Evolutionary conservation across 306 rosid species (phyloP), one percentile per base, ranked within the genome.

Genomic region (Cucurbita argyrosperma): DNA sequence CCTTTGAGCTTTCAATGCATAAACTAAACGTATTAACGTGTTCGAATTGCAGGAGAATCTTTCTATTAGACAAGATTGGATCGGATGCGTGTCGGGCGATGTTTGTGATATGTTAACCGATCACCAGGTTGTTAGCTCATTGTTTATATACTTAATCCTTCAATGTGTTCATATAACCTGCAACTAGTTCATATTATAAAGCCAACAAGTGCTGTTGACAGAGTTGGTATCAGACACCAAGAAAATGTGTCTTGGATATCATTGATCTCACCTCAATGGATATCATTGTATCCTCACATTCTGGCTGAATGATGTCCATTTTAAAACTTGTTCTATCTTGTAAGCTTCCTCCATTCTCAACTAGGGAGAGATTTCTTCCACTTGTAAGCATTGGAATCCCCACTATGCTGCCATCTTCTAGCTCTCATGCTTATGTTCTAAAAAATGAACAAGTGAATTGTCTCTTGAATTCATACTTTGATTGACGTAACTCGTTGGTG

Each of bases 1-100:
- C 81, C 76, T 76, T 16, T 76, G 43, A 55, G 55, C 19, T 39
- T 51, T 58, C 82, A 74, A 56, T 79, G 61, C 74, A 75, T 61
- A 23, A 53, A 56, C 58, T 21, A 47, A 46, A 19, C 23, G 7
- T 23, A 47, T 51, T 69, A 51, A 49, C 49, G 18, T 19, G 18
- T 38, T 16, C 23, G 4, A 51, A 5, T 46, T 69, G 57, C 57
- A 69, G 68, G 68, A 62, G 47, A 30, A 35, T 38, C 68, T 38
- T 15, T 62, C 46, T 12, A 62, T 5, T 39, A 30, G 13, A 49
- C 47, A 37, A 58, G 70, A 37, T 61, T 14, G 68, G 21, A 37
- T 61, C 35, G 35, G 35, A 30, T 30, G 2, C 4, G 21, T 66
- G 38, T 21, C 14, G n/a, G 70, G 1, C 49, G 15, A 64, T 64